Base-by-base conservation (phyloP, 495 filamentous ascomycete genomes). In the Penicilliopsis zonata region DNA sequence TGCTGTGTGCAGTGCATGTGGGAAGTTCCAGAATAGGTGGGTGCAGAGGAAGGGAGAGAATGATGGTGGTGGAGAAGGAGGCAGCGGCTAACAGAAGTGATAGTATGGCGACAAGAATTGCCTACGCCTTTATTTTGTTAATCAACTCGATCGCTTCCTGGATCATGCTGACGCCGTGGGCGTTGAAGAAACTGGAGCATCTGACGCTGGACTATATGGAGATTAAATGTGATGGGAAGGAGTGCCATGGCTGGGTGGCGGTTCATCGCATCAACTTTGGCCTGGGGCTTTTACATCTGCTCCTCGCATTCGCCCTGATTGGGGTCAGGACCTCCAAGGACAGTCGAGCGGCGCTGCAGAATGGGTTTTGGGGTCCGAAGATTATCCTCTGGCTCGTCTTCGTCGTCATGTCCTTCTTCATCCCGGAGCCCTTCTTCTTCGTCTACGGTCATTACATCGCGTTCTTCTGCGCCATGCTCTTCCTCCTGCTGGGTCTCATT, bases 91-190 rank as follows among this genome's bases (percentile, higher is more conserved):
- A n/a, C n/a, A n/a, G n/a, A n/a, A n/a, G n/a, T n/a, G 14, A 42
- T 43, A 93, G 86, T 55, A 86, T 94, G 63, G 86, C 87, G 21
- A 98, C 90, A 49, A 80, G 90, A 63, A 94, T 98, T 57, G 87
- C 82, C 49, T 98, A 96, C 59, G 90, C 92, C 43, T 74, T 95
- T 51, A 81, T 98, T 46, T 84, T 98, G 34, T 72, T 96, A 40
- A 57, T 94, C 61, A 96, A 98, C 71, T 94, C 86, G 28, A 93
- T 95, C 39, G 52, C 93, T 28, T 88, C 92, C 18, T 98, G 90
- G 90, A 82, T 98, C 20, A 93, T 96, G 86, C 87, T 96, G 69
- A 96, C 90, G 6, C 85, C 86, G 38, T 98, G 92, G 90, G 90
- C 90, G 10, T 78, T 95, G 53, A 86, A 94, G 46, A 95, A 95